A percentile compares a stretch with the other conserved stretches of the same genome.
Conservation (phyloP, 192 early-diverging fungal genomes). For the Coemansia sp. region DNA sequence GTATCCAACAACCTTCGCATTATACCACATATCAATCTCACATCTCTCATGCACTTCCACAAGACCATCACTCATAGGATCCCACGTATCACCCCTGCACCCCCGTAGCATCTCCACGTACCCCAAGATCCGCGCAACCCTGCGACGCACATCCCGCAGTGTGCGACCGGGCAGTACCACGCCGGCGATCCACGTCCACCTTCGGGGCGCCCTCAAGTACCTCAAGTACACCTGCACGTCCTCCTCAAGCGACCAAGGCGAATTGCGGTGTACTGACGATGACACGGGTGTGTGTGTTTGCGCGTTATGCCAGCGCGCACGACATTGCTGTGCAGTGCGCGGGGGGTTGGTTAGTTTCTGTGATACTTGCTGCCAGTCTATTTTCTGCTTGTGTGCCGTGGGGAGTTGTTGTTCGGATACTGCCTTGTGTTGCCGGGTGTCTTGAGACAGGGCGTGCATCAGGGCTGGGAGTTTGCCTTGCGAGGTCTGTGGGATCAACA, state of each 20-base stretch:
- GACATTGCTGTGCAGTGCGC: too few relatives aligned
- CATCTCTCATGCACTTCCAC: slow-evolving; percentile 44
- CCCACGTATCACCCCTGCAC: slow-evolving; percentile 28
- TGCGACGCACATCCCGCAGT: background rate
- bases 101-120: slow-evolving; percentile 25
- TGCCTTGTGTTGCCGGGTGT: too few relatives aligned
- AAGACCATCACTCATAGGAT: slow-evolving; percentile 32
- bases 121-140: slow-evolving; percentile 4
- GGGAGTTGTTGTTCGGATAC: too few relatives aligned
- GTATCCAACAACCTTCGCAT: slow-evolving; percentile 20
- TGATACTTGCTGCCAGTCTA: too few relatives aligned
- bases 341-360: too few relatives aligned
- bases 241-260: slow-evolving; percentile 32
- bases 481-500: too few relatives aligned
- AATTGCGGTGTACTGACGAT: background rate
- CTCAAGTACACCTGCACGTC: slow-evolving; percentile 24
- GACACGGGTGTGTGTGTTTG: too few relatives aligned
- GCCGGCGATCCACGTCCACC: slow-evolving; percentile 15
- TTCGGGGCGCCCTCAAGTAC: background rate
- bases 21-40: slow-evolving; percentile 36
- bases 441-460: too few relatives aligned
- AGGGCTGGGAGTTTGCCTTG: too few relatives aligned
- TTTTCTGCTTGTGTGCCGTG: too few relatives aligned
- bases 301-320: too few relatives aligned
- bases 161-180: slow-evolving; percentile 13